These are phyloP conservation scores for Saccharomycopsis malanga DNA, from an alignment of 805 yeast species.

Conservation along the genomic window DNA sequence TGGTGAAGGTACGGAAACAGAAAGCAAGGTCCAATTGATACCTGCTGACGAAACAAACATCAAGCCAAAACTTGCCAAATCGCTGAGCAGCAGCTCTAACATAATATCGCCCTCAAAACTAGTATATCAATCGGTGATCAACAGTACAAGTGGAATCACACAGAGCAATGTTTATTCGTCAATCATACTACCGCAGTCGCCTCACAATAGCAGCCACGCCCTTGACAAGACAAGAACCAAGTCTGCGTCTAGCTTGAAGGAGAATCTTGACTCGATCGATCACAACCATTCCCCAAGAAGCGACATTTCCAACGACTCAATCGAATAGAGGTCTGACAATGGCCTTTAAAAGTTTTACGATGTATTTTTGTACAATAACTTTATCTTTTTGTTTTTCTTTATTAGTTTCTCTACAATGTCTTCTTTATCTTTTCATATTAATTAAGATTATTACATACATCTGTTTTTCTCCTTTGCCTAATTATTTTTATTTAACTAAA, in stretches of 20 bases:
- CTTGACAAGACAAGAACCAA: background rate
- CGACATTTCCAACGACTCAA: constrained; percentile 1
- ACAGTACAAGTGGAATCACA: constrained; percentile 9
- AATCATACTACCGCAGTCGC: constrained; percentile 10
- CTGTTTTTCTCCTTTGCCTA: too few species aligned
- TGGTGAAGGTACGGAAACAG: too few species aligned
- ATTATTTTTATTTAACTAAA: too few species aligned
- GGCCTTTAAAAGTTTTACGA: too few species aligned
- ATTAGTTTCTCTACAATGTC: too few species aligned
- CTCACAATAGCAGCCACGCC: background rate
- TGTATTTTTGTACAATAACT: too few species aligned
- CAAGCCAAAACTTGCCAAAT: background rate
- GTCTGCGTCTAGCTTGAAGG: constrained; percentile 1
- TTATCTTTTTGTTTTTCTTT: too few species aligned
- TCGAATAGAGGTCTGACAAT: too few species aligned
- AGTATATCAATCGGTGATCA: constrained; percentile 1
- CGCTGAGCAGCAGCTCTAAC: background rate
- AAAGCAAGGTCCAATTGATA: background rate
- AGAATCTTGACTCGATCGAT: background rate
- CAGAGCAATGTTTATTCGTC: constrained; percentile 12
- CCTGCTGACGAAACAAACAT: constrained; percentile 1
- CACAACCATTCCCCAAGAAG: background rate
- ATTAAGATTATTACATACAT: too few species aligned
- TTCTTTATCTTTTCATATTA: too few species aligned
- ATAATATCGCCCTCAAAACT: constrained; percentile 11